Evolutionary conservation across 2,329 filamentous ascomycete genomes (phyloP), one percentile per base, ranked within the genome.

Genomic region (Chrysosphaeria jannelii): DNA sequence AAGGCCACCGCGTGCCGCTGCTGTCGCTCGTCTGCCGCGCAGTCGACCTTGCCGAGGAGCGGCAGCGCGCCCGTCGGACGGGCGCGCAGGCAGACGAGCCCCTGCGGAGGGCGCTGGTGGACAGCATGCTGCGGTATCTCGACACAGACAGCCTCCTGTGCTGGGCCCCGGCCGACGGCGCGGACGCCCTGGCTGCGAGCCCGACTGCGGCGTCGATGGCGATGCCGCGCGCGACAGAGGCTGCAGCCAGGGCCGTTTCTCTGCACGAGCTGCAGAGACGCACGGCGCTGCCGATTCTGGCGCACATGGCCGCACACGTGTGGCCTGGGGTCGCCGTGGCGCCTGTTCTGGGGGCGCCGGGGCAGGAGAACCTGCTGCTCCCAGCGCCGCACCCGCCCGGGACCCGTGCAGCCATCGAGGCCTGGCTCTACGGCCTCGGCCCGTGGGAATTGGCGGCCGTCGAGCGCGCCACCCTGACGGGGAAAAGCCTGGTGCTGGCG

Each of bases 91-190:
- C 16, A n/a, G 7, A n/a, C 16, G 16, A 18, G 16, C n/a, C n/a
- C n/a, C n/a, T n/a, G n/a, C n/a, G n/a, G n/a, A n/a, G n/a, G n/a
- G 16, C n/a, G 7, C 64, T 91, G 22, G 47, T 69, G 10, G 51
- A 48, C 10, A 66, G 62, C 31, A 47, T 85, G 24, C 58, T 93
- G 53, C 60, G 70, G 22, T 93, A 93, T 43, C 57, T 97, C 13
- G 66, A 78, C 35, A 93, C 85, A 1, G 85, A 97, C 45, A 79
- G 75, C 0, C 48, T 93, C 17, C 60, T 97, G 2, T 93, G 81
- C 56, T 90, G 78, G 74, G 76, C 56, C 13, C 53, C 60, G 19
- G 49, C 51, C 3, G 48, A 53, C 2, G 45, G 50, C 17, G 45
- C 62, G 19, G 41, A 48, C 10, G 9, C 6, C 10, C 16, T 24